Conservation (phyloP, 345 rosid genomes). For the Eutrema yunnanense region DNA sequence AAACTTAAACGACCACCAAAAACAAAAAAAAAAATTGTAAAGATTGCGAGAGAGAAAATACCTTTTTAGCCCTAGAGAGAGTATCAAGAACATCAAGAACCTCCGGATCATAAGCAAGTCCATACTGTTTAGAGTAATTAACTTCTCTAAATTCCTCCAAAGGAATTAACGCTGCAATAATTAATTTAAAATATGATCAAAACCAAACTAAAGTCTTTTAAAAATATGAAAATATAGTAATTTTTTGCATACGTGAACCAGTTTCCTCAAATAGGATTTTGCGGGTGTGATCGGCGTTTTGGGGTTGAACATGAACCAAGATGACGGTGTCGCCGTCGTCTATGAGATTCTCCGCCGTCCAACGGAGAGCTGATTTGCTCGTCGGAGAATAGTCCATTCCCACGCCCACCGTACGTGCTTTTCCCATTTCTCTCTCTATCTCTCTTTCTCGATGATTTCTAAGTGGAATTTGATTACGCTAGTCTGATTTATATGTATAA, state of each 20-base stretch:
- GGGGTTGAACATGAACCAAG: conserved; percentile 31
- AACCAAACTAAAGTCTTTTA: background rate
- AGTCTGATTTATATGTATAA: background rate
- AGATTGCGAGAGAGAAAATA: background rate
- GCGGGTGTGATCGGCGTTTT: conserved; percentile 29
- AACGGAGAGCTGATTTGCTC: conserved; percentile 31
- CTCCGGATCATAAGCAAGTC: conserved; percentile 48
- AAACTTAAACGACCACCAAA: background rate
- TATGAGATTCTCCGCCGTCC: conserved; percentile 28
- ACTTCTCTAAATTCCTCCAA: conserved; percentile 59
- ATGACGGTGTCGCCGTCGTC: conserved; percentile 24
- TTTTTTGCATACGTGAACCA: conserved; percentile 26
- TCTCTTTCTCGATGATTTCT: conserved; percentile 10
- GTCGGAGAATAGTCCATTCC: conserved; percentile 32
- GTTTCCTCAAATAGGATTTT: conserved; percentile 31
- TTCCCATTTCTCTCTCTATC: conserved; percentile 17
- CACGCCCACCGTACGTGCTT: conserved; percentile 28
- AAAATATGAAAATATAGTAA: background rate
- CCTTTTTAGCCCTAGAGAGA: conserved; percentile 50
- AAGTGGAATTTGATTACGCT: background rate
- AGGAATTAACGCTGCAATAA: conserved; percentile 63
- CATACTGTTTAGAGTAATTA: conserved; percentile 53
- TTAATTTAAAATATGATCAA: background rate
- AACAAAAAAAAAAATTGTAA: background rate
- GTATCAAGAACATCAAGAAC: conserved; percentile 68